Base-by-base conservation (phyloP, 208 protist species). In the Acanthamoeba divionensis region DNA sequence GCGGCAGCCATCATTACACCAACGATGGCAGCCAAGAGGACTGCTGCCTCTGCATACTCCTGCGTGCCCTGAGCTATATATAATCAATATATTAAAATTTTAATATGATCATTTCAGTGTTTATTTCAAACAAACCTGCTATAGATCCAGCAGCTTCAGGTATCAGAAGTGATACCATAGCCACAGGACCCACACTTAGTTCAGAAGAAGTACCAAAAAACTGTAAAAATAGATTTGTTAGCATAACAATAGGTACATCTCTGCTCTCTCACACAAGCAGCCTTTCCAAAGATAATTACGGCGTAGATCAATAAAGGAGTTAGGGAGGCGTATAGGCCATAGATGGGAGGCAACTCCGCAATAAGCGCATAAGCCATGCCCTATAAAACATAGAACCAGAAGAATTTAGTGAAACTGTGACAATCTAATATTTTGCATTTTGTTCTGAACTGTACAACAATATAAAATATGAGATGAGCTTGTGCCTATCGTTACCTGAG, bases 141-240 rank as follows among this genome's bases (percentile, higher is more conserved):
- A 79, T 12, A n/a, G 33, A 26, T 15, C 38, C 33, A 12, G 67
- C 67, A 9, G 67, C 67, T 52, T 48, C 67, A 0, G 67, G 67
- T 15, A 79, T 79, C 21, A 79, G 67, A 21, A 79, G 67, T 7
- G 67, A 79, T 13, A 79, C 67, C 67, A 79, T 79, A 24, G 67
- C 67, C 36, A 33, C 36, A 4, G 67, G 67, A 21, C 67, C 67
- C 12, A 79, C 36, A 7, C 45, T 31, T 31, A 52, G 2, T 29
- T 79, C 67, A 12, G 67, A 41, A 26, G 67, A 79, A 15, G 67
- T 54, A 52, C 67, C 67, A 21, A 79, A 79, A 15, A 79, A 52
- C 67, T 79, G 50, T 52, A 2, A 0, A n/a, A 12, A 13, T 31
- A 18, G 1, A 18, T 33, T 36, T 5, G 6, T 12, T 75, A 29